These are phyloP conservation scores for Leccinum uliginosum DNA, from an alignment of 768 basidiomycete species.

Conservation along the genomic window DNA sequence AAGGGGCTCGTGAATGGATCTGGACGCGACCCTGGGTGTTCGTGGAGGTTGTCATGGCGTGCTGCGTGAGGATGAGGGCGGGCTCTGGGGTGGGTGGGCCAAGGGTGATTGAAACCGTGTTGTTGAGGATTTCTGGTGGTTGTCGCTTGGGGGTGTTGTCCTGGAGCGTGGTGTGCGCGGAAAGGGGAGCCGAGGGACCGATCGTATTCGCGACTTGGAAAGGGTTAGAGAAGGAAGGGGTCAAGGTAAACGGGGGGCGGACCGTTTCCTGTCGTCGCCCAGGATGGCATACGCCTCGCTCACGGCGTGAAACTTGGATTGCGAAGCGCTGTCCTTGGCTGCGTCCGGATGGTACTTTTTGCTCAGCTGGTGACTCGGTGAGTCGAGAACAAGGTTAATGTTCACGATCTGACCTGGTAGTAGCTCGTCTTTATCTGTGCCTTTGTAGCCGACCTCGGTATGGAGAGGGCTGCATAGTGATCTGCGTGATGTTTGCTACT, in stretches of 20 bases:
- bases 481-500: conserved; percentile 14
- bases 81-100: conserved; percentile 24
- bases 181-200: conserved; percentile 16
- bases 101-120: conserved; percentile 22
- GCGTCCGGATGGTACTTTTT: conserved; percentile 46
- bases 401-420: conserved; percentile 21
- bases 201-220: conserved; percentile 32
- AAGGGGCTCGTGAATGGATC: conserved; percentile 24
- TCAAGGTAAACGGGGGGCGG: neutral
- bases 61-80: conserved; percentile 12
- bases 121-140: conserved; percentile 24
- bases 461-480: conserved; percentile 26
- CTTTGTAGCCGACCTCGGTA: conserved; percentile 28
- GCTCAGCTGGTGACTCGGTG: conserved; percentile 35
- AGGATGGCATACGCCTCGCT: conserved; percentile 47
- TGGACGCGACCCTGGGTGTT: conserved; percentile 4
- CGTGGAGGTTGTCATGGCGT: conserved; percentile 9
- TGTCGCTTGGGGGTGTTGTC: conserved; percentile 30
- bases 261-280: conserved; percentile 44
- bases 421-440: conserved; percentile 34
- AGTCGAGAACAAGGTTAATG: neutral
- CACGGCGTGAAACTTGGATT: conserved; percentile 39
- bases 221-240: neutral
- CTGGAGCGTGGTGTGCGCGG: neutral
- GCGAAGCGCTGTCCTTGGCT: conserved; percentile 34